Percentiles rank a stretch among this genome's conserved stretches.
Evolutionary conservation across 192 early-diverging fungal species (phyloP).

Genomic region (Funneliformis mosseae): DNA sequence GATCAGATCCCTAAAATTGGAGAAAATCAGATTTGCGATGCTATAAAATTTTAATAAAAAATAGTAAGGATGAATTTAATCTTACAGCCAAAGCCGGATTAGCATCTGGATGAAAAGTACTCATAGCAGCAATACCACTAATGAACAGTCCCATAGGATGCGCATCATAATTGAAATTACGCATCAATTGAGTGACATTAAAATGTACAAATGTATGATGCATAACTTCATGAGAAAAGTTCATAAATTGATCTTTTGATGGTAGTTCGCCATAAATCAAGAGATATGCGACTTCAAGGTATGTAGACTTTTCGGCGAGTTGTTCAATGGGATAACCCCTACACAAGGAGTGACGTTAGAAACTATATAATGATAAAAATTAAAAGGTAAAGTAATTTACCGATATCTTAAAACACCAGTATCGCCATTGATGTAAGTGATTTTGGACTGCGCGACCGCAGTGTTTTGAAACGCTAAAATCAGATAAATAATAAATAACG

Average conservation of each 20-base stretch:
- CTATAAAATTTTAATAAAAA: not conserved
- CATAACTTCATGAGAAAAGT: slow-evolving; percentile 59
- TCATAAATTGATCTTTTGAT: slow-evolving; percentile 46
- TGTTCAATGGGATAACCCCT: slow-evolving; percentile 70
- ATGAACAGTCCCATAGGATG: slow-evolving; percentile 73
- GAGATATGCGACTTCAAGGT: slow-evolving; percentile 70
- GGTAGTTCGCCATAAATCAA: slow-evolving; percentile 68
- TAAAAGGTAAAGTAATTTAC: not conserved
- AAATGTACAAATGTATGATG: slow-evolving; percentile 58
- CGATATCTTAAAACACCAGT: slow-evolving; percentile 62
- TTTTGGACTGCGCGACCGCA: slow-evolving; percentile 63
- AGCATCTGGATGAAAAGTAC: slow-evolving; percentile 70
- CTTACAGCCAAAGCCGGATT: slow-evolving; percentile 58
- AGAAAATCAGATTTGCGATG: not conserved
- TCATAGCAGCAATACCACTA: slow-evolving; percentile 58
- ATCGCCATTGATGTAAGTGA: slow-evolving; percentile 71
- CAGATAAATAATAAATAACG: not conserved
- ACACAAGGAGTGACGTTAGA: not conserved
- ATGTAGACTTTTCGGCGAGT: slow-evolving; percentile 62
- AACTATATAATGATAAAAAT: not conserved
- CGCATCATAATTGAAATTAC: slow-evolving; percentile 64
- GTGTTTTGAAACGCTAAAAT: slow-evolving; percentile 60
- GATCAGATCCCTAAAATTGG: slow-evolving; percentile 43
- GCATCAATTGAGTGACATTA: slow-evolving; percentile 57
- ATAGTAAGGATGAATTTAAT: too few relatives aligned